Evolutionary conservation across 2,329 filamentous ascomycete species (phyloP), one percentile per base, ranked within the genome.

Genomic region (Calcarisporium arbuscula): DNA sequence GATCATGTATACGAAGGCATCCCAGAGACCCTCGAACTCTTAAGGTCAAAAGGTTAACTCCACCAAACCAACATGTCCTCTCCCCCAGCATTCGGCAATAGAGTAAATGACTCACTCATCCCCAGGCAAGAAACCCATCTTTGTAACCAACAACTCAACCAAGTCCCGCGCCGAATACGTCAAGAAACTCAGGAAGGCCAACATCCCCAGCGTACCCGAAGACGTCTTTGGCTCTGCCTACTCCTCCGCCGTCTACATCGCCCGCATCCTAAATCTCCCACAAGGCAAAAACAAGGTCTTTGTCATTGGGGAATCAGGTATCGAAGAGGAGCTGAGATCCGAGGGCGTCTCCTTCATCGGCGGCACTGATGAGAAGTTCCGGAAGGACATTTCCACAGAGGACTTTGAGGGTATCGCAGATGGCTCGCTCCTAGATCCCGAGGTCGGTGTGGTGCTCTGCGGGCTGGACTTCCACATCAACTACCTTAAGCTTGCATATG

Each of bases 71-170:
- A 12, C 18, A 23, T 20, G 17, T 15, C 10, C n/a, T 12, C 21
- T 33, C 31, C 30, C 36, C 33, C 4, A 30, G 29, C 17, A 33
- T 28, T 29, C 16, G 19, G 12, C 11, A 25, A 11, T 8, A 31
- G 15, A 16, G 30, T 35, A 21, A 30, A 35, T 18, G 14, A 46
- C 19, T 46, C 35, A 36, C 16, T 23, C 11, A 28, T 4, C 30
- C 11, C 19, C 34, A 92, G 89, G 86, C 55, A 98, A 98, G 62
- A 82, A 82, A 56, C 74, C 92, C 21, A 80, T 98, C 35, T 98
- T 98, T 56, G 92, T 98, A 34, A 98, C 92, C 26, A 98, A 98
- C 67, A 98, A 98, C 68, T 95, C 88, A 54, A 96, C 92, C 38
- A 98, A 98, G 60, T 95, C 90, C 9, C 83, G 92, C 37, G 69